Evolutionary conservation across 441 rosid genomes (phyloP), one percentile per base, ranked within the genome.

Genomic region (Raphanus hybrid): DNA sequence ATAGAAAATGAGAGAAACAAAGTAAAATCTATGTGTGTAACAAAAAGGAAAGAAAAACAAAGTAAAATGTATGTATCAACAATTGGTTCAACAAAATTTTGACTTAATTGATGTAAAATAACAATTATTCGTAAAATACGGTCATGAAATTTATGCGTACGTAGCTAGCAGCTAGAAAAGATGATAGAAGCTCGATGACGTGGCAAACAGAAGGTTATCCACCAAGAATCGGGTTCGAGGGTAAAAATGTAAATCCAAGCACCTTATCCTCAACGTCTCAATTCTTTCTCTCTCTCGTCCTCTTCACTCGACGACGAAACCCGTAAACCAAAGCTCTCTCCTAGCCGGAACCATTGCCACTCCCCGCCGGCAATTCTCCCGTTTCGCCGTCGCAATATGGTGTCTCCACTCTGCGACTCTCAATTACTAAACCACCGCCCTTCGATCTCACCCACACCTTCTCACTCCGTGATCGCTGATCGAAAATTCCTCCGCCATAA

Each of bases 401-500:
- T 89, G 77, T 79, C 88, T 15, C 84, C 84, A 12, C 81, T 90
- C 23, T 83, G 84, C 60, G 90, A 89, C 64, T 82, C 80, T 8
- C 75, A 83, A 39, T 68, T 83, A 58, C 67, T 84, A n/a, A 79
- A 85, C 52, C 81, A 77, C 75, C 82, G 68, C 15, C 82, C 82
- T 41, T 77, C 84, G 3, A 68, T 83, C 63, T 82, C 90, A 9
- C 83, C 81, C 10, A 73, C 80, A 67, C 55, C 88, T 67, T 80
- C 87, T 12, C 83, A 77, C 14, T 86, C 80, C 67, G 78, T 83
- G 72, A 57, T 81, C 75, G 48, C 84, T 15, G 78, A 64, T 45
- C 71, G 71, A 66, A 80, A 10, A 48, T 34, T 29, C 48, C 65
- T 43, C 48, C 71, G 59, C 18, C 85, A 71, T 69, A 78, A 61